Evolutionary conservation across 2,329 filamentous ascomycete species (phyloP).

Genomic region (Aspergillus flavus): DNA sequence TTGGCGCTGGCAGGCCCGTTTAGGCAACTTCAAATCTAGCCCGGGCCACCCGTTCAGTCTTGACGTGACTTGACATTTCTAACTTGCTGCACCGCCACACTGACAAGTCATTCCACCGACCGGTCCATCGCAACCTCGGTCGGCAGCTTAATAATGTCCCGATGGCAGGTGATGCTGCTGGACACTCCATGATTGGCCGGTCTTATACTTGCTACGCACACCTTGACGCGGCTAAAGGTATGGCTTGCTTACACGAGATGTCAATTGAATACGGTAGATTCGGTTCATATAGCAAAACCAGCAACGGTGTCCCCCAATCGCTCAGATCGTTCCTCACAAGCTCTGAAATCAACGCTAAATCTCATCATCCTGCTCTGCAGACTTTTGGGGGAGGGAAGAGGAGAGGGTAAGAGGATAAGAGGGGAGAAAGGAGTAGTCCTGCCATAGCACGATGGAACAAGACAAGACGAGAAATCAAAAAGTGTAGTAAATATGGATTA

Average conservation of each 20-base stretch:
- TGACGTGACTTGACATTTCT: not conserved
- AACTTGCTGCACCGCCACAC: slow-evolving; percentile 5
- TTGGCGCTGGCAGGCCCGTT: slow-evolving; percentile 1
- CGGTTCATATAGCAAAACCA: not conserved
- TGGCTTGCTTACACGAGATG: not conserved
- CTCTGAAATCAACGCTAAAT: slow-evolving; percentile 17
- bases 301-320: slow-evolving; percentile 5
- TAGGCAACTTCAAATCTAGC: slow-evolving; percentile 2
- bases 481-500: slow-evolving; percentile 13
- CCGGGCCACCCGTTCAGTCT: not conserved
- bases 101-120: not conserved
- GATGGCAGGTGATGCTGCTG: not conserved
- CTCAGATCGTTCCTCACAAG: slow-evolving; percentile 18
- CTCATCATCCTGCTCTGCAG: slow-evolving; percentile 14
- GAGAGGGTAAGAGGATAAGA: not conserved
- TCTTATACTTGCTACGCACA: too few species aligned
- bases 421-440: not conserved
- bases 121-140: not conserved
- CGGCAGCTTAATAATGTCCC: not conserved
- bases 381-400: slow-evolving; percentile 6
- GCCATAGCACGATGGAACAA: slow-evolving; percentile 5
- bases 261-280: not conserved
- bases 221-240: too few species aligned
- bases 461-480: slow-evolving; percentile 7
- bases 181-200: too few species aligned